Base-by-base conservation (phyloP, 2,329 filamentous ascomycete species). In the Pseudogymnoascus sp. region DNA sequence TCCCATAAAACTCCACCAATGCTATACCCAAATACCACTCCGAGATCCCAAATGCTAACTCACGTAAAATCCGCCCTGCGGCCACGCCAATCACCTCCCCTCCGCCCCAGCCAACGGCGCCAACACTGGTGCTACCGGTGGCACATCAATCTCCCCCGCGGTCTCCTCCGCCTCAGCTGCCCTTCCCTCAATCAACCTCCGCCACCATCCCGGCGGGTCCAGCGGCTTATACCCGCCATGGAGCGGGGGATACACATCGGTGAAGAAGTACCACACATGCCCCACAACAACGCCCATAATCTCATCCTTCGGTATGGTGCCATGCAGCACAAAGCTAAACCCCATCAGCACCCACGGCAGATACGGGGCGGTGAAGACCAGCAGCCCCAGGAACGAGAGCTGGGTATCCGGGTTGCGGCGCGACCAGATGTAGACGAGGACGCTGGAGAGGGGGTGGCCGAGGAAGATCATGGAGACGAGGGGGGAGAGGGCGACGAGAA, bases 241-340 rank as follows among this genome's bases (percentile, higher is more conserved):
- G 43, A 97, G 82, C 2, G 91, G 89, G 3, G 94, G 94, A 74
- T 96, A 99, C 14, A 99, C 92, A 73, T 99, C 94, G 63, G 87
- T 90, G 75, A 97, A 97, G 77, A 97, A 99, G 75, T 97, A 99
- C 88, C 92, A 97, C 39, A 97, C 82, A 75, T 99, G 94, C 8
- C 94, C 94, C 38, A 97, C 92, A 8, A 94, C 85, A 14, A 97
- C 91, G 3, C 94, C 94, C 77, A 95, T 91, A 65, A 99, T 88
- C 78, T 99, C 94, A 73, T 97, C 94, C 75, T 95, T 96, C 3
- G 94, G 94, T 41, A 97, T 81, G 4, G 83, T 88, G 6, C 90
- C 90, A 72, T 97, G 91, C 72, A 97, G 82, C n/a, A 96, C 81
- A 50, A 97, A 79, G 70, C 90, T 95, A 75, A 99, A 96, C 0